Evolutionary conservation across 1,284 basidiomycete species (phyloP).

Genomic region (Apiotrichum sp.): DNA sequence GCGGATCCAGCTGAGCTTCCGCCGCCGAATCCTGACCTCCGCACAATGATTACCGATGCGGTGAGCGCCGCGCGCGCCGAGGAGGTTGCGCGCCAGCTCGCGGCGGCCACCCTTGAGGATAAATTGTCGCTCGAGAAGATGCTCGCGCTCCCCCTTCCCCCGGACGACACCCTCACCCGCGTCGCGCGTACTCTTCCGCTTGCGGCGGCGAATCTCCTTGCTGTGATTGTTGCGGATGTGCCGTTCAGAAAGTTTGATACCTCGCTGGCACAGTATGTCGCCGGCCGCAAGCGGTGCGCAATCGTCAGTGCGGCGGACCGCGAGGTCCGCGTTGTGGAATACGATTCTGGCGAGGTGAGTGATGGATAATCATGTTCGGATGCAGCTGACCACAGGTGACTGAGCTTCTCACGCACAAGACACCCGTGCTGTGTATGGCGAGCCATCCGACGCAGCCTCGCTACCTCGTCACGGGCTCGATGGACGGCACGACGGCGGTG

Average conservation of each 20-base stretch:
- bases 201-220: conserved; percentile 37
- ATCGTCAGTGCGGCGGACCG: conserved; percentile 82
- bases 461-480: conserved; percentile 41
- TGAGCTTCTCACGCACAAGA: conserved; percentile 36
- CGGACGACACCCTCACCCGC: conserved; percentile 15
- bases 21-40: conserved; percentile 35
- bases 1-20: conserved; percentile 14
- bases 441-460: conserved; percentile 39
- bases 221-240: conserved; percentile 23
- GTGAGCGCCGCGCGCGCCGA: conserved; percentile 20
- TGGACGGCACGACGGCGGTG: conserved; percentile 43
- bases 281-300: conserved; percentile 43
- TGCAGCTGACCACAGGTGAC: conserved; percentile 26
- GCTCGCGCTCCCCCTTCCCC: conserved; percentile 16
- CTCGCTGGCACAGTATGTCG: conserved; percentile 32
- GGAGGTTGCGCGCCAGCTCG: conserved; percentile 8
- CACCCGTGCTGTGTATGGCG: conserved; percentile 42
- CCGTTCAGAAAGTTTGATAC: conserved; percentile 40
- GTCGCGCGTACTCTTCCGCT: conserved; percentile 18
- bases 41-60: conserved; percentile 34
- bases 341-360: conserved; percentile 62
- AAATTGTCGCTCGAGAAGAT: conserved; percentile 19
- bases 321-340: conserved; percentile 64
- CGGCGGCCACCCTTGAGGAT: conserved; percentile 6
- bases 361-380: neutral